Evolutionary conservation across 2,329 filamentous ascomycete species (phyloP).

Genomic region (Curvularia spicifera): DNA sequence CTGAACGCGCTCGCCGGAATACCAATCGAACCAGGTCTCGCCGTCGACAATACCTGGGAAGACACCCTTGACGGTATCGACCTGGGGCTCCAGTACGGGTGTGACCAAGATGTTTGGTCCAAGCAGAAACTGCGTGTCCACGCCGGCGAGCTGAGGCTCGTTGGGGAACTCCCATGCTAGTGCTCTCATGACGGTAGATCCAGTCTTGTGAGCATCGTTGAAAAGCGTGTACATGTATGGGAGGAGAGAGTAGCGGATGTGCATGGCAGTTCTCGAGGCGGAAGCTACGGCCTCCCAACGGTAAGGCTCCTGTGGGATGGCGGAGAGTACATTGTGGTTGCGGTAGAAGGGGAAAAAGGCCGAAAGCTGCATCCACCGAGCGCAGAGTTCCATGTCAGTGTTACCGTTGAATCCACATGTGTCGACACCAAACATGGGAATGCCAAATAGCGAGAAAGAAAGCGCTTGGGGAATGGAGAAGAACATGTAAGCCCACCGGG

Average conservation of each 20-base stretch:
- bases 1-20: conserved; percentile 65
- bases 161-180: conserved; percentile 76
- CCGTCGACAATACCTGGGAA: conserved; percentile 70
- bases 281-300: conserved; percentile 70
- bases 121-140: conserved; percentile 75
- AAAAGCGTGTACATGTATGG: conserved; percentile 80
- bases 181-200: conserved; percentile 74
- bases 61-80: conserved; percentile 67
- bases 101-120: conserved; percentile 70
- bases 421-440: conserved; percentile 73
- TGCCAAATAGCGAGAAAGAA: conserved; percentile 74
- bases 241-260: conserved; percentile 72
- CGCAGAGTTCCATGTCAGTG: conserved; percentile 71
- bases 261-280: conserved; percentile 70
- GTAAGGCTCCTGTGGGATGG: conserved; percentile 73
- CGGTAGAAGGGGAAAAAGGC: conserved; percentile 82
- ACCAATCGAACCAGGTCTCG: conserved; percentile 80
- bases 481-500: conserved; percentile 75
- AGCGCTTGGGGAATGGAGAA: conserved; percentile 80
- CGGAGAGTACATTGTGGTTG: conserved; percentile 72
- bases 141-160: conserved; percentile 69
- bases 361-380: conserved; percentile 73
- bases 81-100: conserved; percentile 69
- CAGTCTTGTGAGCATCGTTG: conserved; percentile 68
- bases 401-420: conserved; percentile 74